These are phyloP conservation scores for Anethum foeniculum DNA, from an alignment of 140 eudicot genomes.

Conservation along the genomic window DNA sequence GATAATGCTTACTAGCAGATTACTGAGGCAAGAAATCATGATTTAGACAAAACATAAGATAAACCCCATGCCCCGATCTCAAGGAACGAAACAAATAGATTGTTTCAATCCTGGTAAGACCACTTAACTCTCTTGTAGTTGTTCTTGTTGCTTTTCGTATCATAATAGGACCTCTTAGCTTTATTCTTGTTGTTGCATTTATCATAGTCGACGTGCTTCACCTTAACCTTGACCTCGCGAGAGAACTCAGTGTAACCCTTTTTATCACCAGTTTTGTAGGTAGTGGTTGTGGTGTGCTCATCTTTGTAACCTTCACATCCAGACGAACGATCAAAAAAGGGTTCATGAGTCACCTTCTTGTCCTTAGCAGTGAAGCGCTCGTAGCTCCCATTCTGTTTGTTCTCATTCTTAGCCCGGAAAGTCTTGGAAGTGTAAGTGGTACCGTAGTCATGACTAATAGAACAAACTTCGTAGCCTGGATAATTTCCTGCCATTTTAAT, in stretches of 20 bases:
- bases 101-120: not conserved
- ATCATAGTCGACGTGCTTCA: not conserved
- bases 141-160: not conserved
- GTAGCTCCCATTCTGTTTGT: slow-evolving; percentile 4
- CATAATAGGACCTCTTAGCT: not conserved
- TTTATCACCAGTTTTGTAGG: not conserved
- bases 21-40: no score
- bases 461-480: not conserved
- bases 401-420: not conserved
- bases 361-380: not conserved
- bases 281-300: not conserved
- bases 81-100: no score
- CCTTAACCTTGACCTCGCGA: not conserved
- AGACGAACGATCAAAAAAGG: not conserved
- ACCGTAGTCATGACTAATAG: not conserved
- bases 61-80: no score
- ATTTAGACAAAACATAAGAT: no score
- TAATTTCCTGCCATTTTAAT: not conserved
- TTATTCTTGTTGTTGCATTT: not conserved
- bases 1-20: no score
- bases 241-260: not conserved
- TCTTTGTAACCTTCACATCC: not conserved
- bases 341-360: not conserved
- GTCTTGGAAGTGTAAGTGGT: not conserved
- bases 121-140: not conserved